phyloP scores from a whole-genome alignment of 2,329 filamentous ascomycete species.

The Fusarium nisikadoi region DNA sequence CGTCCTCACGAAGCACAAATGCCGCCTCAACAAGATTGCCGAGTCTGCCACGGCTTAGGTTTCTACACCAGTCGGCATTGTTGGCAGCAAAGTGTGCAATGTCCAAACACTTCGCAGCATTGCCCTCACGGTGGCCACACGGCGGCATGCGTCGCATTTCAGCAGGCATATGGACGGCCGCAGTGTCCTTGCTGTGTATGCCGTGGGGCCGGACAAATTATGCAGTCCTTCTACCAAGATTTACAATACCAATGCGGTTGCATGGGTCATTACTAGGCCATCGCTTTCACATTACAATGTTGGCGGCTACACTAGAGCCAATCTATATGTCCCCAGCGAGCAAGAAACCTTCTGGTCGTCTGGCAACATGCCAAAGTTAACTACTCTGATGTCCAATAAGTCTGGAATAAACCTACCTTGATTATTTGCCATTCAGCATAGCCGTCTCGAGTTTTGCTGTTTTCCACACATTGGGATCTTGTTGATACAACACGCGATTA shows the following conservation, averaged over 20 bases:
- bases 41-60: not conserved
- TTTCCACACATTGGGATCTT: not conserved
- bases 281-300: too few species aligned
- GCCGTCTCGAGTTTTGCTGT: not conserved
- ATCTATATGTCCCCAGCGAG: not conserved
- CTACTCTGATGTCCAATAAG: too few species aligned
- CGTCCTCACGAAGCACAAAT: not conserved
- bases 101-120: not conserved
- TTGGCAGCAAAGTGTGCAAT: not conserved
- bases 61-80: not conserved
- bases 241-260: not conserved
- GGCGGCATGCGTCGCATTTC: not conserved
- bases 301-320: not conserved
- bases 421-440: not conserved
- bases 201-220: not conserved
- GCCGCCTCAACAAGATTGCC: not conserved
- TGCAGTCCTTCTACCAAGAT: not conserved
- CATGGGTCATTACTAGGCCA: not conserved
- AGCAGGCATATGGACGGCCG: not conserved
- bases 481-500: too few species aligned
- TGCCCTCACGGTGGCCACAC: not conserved
- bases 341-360: not conserved
- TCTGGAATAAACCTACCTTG: not conserved
- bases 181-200: not conserved
- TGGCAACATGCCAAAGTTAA: not conserved